Percentiles rank a stretch among this genome's conserved stretches.
Evolutionary conservation across 306 rosid genomes (phyloP).

Genomic region (Quercus cerris): DNA sequence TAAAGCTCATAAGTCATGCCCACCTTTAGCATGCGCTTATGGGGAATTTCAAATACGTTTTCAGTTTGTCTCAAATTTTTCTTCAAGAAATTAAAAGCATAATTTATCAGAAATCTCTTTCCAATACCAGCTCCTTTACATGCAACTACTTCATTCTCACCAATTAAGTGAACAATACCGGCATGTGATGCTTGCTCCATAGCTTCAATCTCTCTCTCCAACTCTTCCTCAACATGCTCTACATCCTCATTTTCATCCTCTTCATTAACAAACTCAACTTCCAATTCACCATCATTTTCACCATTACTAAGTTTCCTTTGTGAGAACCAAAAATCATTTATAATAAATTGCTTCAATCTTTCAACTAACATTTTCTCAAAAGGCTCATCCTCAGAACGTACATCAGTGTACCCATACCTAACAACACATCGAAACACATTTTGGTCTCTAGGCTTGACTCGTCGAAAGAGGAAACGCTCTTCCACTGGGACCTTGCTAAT

Average conservation of each 20-base stretch:
- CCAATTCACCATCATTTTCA: background rate
- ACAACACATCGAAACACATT: slow-evolving; percentile 35
- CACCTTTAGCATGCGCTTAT: slow-evolving; percentile 25
- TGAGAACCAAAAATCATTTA: slow-evolving; percentile 1
- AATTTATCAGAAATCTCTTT: slow-evolving; percentile 31
- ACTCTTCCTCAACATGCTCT: background rate
- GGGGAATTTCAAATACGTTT: slow-evolving; percentile 30
- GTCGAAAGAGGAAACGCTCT: slow-evolving; percentile 31
- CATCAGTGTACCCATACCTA: slow-evolving; percentile 31
- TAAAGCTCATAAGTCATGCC: slow-evolving; percentile 50
- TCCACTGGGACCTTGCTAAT: slow-evolving; percentile 24
- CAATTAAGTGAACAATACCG: slow-evolving; percentile 39
- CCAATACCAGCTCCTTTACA: slow-evolving; percentile 18
- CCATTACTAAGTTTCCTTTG: background rate
- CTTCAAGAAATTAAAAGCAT: slow-evolving; percentile 38
- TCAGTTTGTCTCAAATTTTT: slow-evolving; percentile 28
- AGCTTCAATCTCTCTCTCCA: slow-evolving; percentile 19
- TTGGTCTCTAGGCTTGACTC: slow-evolving; percentile 21
- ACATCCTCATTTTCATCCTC: background rate
- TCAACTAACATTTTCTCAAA: slow-evolving; percentile 23
- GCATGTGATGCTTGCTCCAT: slow-evolving; percentile 22
- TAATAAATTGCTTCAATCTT: slow-evolving; percentile 30
- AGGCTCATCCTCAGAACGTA: background rate
- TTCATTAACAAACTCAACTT: background rate
- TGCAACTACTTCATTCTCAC: slow-evolving; percentile 37